Evolutionary conservation across 116 monocot genomes (phyloP), one percentile per base, ranked within the genome.

Genomic region (Cymodocea nodosa): DNA sequence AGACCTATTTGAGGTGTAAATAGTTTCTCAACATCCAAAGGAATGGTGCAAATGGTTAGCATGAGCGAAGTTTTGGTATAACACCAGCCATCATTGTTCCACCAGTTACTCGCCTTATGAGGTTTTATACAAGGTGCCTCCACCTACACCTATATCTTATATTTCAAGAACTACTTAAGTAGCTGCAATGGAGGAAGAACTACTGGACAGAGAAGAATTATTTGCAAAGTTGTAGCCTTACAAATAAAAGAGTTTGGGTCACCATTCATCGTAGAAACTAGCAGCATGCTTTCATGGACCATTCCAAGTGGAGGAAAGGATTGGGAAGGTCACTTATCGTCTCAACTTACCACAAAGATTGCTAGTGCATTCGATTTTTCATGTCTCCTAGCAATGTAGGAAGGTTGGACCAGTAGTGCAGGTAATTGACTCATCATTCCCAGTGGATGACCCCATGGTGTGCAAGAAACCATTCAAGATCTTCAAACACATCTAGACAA

Each of bases 11-110:
- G 0, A n/a, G n/a, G 52, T n/a, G 0, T 30, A 15, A 15, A 25
- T 66, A 0, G 9, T 13, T 5, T n/a, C 2, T 35, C 34, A 66
- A 0, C 23, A 66, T 1, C 53, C 22, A 24, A 15, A 34, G 0
- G 5, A 13, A 0, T 66, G 66, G 66, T 13, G 11, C n/a, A n/a
- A 64, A 50, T 50, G n/a, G 24, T 15, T 67, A 1, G 6, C 24
- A 1, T 67, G 53, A 52, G 66, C 73, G 0, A 57, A 78, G 15
- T 78, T 11, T 7, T 68, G 68, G 35, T 73, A 62, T 44, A 73
- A 73, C 8, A 55, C 39, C 0, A 18, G 4, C 2, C 0, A 16
- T 0, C 64, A 72, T 6, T 17, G 49, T 0, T 51, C 66, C 2
- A 16, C 51, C 11, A 54, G 35, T 0, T 23, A 48, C 4, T 52